Percentiles rank a stretch among this genome's conserved stretches.
Conservation (phyloP, 73 alveolate species). For the Uronychia setigera region DNA sequence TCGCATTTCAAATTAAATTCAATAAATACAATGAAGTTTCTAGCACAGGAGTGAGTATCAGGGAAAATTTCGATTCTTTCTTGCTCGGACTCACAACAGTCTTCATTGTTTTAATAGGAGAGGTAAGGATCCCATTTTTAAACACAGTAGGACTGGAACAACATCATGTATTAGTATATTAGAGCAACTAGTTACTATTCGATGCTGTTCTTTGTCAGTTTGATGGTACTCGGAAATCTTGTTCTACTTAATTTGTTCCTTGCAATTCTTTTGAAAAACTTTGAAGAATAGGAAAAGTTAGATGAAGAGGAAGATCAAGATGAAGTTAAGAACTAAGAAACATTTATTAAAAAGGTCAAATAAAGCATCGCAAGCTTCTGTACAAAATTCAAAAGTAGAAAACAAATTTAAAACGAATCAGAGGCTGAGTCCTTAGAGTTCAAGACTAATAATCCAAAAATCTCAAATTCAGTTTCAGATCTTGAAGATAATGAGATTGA, state of each 20-base stretch:
- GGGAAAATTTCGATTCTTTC: slow-evolving; percentile 61
- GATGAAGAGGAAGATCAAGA: background rate
- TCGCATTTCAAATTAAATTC: slow-evolving; percentile 40
- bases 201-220: slow-evolving; percentile 34
- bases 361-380: background rate
- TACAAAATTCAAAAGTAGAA: background rate
- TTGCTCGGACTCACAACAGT: slow-evolving; percentile 44
- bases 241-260: slow-evolving; percentile 41
- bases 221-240: slow-evolving; percentile 34
- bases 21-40: background rate
- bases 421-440: background rate
- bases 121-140: slow-evolving; percentile 1
- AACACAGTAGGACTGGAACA: slow-evolving; percentile 53
- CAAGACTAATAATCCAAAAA: background rate
- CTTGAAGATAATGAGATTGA: no score
- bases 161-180: slow-evolving; percentile 38
- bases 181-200: slow-evolving; percentile 6
- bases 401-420: background rate
- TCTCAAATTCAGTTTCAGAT: background rate
- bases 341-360: no score
- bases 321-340: background rate
- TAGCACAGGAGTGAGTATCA: slow-evolving; percentile 4
- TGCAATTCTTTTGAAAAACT: slow-evolving; percentile 47
- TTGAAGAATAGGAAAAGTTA: slow-evolving; percentile 18
- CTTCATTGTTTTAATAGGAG: slow-evolving; percentile 62